phyloP scores from a whole-genome alignment of 495 filamentous ascomycete species.

The Hypomontagnella submonticulosa region DNA sequence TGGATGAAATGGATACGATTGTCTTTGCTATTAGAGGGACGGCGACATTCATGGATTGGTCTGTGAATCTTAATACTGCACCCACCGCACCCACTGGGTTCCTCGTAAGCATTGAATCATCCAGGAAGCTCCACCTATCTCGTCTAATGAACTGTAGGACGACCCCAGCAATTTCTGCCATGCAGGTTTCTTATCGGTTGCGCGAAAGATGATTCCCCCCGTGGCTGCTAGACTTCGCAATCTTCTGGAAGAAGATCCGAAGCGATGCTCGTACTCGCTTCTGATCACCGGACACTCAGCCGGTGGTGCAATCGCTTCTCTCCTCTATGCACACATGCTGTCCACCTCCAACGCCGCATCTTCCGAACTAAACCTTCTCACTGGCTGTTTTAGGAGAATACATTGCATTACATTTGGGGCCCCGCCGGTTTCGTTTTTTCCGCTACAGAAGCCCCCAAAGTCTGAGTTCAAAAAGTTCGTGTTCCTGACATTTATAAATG shows the following conservation, averaged over 20 bases:
- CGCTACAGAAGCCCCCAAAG: slow-evolving; percentile 67
- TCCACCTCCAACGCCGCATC: slow-evolving; percentile 60
- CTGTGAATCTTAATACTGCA: slow-evolving; percentile 76
- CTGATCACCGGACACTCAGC: slow-evolving; percentile 87
- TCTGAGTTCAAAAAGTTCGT: slow-evolving; percentile 67
- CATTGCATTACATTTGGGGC: slow-evolving; percentile 87
- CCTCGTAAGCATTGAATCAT: slow-evolving; percentile 56
- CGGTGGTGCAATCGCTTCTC: slow-evolving; percentile 79
- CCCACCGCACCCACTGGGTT: slow-evolving; percentile 73
- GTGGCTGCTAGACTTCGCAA: slow-evolving; percentile 74
- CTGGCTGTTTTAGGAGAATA: slow-evolving; percentile 75
- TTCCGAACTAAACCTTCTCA: slow-evolving; percentile 74
- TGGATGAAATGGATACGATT: slow-evolving; percentile 79
- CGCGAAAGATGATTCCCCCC: slow-evolving; percentile 76
- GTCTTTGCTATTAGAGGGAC: slow-evolving; percentile 84
- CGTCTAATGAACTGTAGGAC: slow-evolving; percentile 58
- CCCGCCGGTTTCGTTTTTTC: slow-evolving; percentile 77
- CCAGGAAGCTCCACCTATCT: not conserved
- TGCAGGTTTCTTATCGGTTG: slow-evolving; percentile 78
- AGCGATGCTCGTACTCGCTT: slow-evolving; percentile 72
- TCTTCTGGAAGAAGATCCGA: slow-evolving; percentile 75
- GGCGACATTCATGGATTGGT: slow-evolving; percentile 84
- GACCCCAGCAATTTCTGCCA: slow-evolving; percentile 81
- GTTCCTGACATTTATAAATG: slow-evolving; percentile 83
- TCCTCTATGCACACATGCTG: slow-evolving; percentile 84